Percentiles rank a stretch among this genome's conserved stretches.
Conservation (phyloP, 805 yeast genomes). For the Schwanniomyces occidentalis region DNA sequence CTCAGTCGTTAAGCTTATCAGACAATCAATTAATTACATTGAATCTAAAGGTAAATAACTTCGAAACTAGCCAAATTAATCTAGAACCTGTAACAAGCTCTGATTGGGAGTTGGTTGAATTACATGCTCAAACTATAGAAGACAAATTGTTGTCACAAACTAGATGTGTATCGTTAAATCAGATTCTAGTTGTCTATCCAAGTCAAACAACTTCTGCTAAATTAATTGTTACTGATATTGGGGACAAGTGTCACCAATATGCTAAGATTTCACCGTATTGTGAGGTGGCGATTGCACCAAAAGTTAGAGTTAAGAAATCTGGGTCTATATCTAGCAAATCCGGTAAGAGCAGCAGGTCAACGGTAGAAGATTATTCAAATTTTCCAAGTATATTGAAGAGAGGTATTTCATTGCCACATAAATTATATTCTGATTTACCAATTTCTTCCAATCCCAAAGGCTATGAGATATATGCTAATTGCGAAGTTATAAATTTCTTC, state of each 20-base stretch:
- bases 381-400: conserved; percentile 46
- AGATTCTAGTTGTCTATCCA: conserved; percentile 68
- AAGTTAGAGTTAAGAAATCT: conserved; percentile 26
- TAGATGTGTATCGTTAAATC: conserved; percentile 64
- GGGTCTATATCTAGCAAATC: conserved; percentile 25
- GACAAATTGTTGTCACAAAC: conserved; percentile 75
- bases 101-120: conserved; percentile 91
- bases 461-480: conserved; percentile 49
- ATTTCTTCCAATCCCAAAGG: conserved; percentile 16
- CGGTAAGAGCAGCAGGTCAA: conserved; percentile 18
- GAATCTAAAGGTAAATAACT: conserved; percentile 47
- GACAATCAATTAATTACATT: conserved; percentile 43
- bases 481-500: conserved; percentile 34
- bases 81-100: conserved; percentile 74
- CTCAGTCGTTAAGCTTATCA: conserved; percentile 46
- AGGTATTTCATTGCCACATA: conserved; percentile 59
- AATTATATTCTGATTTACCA: conserved; percentile 23
- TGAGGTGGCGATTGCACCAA: conserved; percentile 78
- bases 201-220: conserved; percentile 60
- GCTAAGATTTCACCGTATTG: conserved; percentile 62
- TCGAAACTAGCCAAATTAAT: conserved; percentile 60
- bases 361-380: conserved; percentile 23
- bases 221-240: conserved; percentile 49
- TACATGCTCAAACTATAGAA: conserved; percentile 77
- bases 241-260: conserved; percentile 41